Evolutionary conservation across 129 eudicot species (phyloP).

Genomic region (Centrapalus pauciflorus): DNA sequence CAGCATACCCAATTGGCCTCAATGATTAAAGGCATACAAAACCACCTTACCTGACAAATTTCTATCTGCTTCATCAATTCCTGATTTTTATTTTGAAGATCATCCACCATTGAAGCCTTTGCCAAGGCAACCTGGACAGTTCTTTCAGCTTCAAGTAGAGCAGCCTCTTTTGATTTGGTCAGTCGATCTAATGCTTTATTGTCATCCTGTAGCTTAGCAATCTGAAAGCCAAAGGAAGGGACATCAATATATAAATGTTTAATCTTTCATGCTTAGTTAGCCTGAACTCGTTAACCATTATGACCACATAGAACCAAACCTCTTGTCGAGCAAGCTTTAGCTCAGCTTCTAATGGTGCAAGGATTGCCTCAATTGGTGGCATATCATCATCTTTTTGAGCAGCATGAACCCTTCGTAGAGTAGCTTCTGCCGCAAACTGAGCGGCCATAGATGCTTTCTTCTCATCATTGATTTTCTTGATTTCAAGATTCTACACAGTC

Average conservation of each 20-base stretch:
- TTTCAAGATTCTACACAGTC: slow-evolving; percentile 70
- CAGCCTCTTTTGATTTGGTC: slow-evolving; percentile 94
- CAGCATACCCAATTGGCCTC: neutral
- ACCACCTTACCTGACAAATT: slow-evolving; percentile 67
- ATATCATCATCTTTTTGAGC: slow-evolving; percentile 96
- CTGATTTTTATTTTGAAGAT: slow-evolving; percentile 87
- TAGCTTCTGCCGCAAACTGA: slow-evolving; percentile 95
- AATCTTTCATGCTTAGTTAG: neutral
- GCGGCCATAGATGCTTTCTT: slow-evolving; percentile 97
- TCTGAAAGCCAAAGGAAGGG: slow-evolving; percentile 41
- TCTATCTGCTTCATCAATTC: slow-evolving; percentile 96
- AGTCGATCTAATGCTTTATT: slow-evolving; percentile 89
- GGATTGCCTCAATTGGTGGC: slow-evolving; percentile 96
- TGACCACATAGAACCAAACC: slow-evolving; percentile 29
- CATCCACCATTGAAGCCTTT: slow-evolving; percentile 94
- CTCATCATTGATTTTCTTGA: slow-evolving; percentile 87
- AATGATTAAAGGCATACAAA: slow-evolving; percentile 2
- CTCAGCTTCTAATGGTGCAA: slow-evolving; percentile 92
- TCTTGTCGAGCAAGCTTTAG: slow-evolving; percentile 84
- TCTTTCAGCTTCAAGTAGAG: slow-evolving; percentile 93
- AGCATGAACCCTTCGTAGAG: slow-evolving; percentile 93
- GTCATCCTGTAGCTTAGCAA: slow-evolving; percentile 89
- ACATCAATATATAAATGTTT: neutral
- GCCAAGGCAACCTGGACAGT: slow-evolving; percentile 89
- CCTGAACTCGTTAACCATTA: neutral